phyloP scores from a whole-genome alignment of 2,329 filamentous ascomycete species.

The Clathrospora elynae region DNA sequence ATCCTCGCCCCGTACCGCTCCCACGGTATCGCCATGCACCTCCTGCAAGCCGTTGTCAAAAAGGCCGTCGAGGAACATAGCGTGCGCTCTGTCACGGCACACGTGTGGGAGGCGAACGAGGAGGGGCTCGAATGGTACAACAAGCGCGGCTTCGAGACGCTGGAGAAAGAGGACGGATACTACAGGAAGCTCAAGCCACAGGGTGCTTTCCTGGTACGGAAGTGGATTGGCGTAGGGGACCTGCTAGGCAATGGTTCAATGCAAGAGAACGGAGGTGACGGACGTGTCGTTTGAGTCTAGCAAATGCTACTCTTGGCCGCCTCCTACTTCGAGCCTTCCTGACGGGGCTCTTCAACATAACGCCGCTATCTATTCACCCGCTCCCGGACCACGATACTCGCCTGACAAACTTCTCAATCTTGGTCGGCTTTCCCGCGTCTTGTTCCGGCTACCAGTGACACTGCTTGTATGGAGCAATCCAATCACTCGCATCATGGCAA shows the following conservation, averaged over 20 bases:
- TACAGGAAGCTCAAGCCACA: slow-evolving; percentile 63
- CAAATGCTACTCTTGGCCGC: no score
- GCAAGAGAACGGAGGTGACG: slow-evolving; percentile 4
- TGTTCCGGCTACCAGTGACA: slow-evolving; percentile 8
- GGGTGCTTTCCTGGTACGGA: slow-evolving; percentile 60
- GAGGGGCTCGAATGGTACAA: slow-evolving; percentile 66
- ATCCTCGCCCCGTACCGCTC: slow-evolving; percentile 64
- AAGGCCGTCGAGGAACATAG: slow-evolving; percentile 58
- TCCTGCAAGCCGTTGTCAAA: slow-evolving; percentile 55
- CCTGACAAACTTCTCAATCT: neutral
- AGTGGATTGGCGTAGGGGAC: slow-evolving; percentile 48
- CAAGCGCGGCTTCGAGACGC: slow-evolving; percentile 61
- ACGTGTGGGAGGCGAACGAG: slow-evolving; percentile 67
- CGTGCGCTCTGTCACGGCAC: slow-evolving; percentile 61
- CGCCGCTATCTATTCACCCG: slow-evolving; percentile 12
- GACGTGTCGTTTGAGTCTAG: neutral
- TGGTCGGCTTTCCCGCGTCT: slow-evolving; percentile 4
- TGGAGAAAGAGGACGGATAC: slow-evolving; percentile 60
- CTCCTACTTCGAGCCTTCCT: no score
- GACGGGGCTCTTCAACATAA: no score
- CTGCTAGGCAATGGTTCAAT: slow-evolving; percentile 21
- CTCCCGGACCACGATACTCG: slow-evolving; percentile 10
- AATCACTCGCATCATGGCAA: slow-evolving; percentile 1
- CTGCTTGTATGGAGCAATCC: slow-evolving; percentile 12
- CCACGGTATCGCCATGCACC: slow-evolving; percentile 61